Percentiles rank a stretch among this genome's conserved stretches.
These are phyloP conservation scores for Actinomortierella wolfii DNA, from an alignment of 371 early-diverging fungal genomes.

Conservation along the genomic window DNA sequence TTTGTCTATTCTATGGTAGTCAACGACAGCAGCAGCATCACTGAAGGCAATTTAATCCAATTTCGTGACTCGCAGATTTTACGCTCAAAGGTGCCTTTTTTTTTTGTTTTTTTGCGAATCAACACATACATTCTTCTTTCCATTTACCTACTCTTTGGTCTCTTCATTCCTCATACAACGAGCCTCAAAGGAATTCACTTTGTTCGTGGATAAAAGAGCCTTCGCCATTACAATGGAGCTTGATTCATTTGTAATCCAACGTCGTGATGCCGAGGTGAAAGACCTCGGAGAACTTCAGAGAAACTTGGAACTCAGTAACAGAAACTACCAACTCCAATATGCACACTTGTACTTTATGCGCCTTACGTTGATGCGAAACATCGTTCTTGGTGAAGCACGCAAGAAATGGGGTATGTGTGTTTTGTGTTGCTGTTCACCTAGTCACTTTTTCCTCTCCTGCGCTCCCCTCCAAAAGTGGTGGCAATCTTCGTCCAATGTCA, in stretches of 20 bases:
- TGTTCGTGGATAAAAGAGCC: not conserved
- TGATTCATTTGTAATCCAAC: conserved; percentile 8
- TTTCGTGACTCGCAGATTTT: no score
- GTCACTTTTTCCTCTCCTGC: not conserved
- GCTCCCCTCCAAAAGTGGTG: not conserved
- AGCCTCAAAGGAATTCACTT: not conserved
- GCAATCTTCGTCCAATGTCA: not conserved
- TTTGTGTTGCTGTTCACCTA: not conserved
- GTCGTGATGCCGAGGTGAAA: conserved; percentile 44
- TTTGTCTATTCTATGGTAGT: no score
- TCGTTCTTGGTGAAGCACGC: conserved; percentile 53
- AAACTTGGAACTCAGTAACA: conserved; percentile 53
- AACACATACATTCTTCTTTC: no score
- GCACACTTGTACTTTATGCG: conserved; percentile 85
- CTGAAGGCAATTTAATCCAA: no score
- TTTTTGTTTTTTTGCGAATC: no score
- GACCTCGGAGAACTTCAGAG: conserved; percentile 48
- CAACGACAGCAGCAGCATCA: no score
- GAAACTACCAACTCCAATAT: conserved; percentile 79
- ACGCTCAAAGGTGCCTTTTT: no score
- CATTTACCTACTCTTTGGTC: no score
- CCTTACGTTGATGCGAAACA: conserved; percentile 64
- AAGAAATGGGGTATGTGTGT: conserved; percentile 55
- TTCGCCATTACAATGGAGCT: not conserved
- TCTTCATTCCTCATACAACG: not conserved